phyloP scores from a whole-genome alignment of 805 yeast species.

The Myxozyma neotropica region DNA sequence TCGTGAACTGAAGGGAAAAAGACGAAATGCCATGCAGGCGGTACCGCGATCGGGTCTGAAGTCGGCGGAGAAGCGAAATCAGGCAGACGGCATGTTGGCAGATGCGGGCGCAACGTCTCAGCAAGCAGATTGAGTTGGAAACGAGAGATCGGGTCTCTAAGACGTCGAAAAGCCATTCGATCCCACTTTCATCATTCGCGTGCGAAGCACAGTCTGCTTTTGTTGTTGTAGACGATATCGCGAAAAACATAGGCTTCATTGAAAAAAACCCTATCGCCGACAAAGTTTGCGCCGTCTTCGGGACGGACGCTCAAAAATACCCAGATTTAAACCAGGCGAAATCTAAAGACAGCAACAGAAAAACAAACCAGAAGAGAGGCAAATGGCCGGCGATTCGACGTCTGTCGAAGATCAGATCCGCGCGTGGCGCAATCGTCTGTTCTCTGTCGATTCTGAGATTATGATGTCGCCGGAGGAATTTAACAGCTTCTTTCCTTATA shows the following conservation, averaged over 20 bases:
- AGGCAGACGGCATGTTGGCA: conserved; percentile 25
- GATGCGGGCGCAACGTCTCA: conserved; percentile 23
- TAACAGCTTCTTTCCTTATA: conserved; percentile 16
- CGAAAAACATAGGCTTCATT: too few species aligned
- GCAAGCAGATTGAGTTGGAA: conserved; percentile 17
- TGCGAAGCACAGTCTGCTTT: background rate
- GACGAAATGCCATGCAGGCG: conserved; percentile 30
- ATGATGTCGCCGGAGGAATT: conserved; percentile 22
- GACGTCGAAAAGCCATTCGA: background rate
- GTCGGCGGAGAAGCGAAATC: conserved; percentile 14
- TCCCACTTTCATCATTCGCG: background rate
- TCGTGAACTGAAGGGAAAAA: conserved; percentile 15
- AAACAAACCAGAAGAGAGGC: background rate
- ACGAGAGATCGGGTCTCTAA: conserved; percentile 21
- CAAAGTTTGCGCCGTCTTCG: too few species aligned
- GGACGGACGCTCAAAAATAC: background rate
- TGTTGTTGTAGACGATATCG: too few species aligned
- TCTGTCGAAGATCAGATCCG: conserved; percentile 6
- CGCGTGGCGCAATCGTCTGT: conserved; percentile 24
- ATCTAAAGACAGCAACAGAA: background rate
- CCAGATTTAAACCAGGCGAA: background rate
- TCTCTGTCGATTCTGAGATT: conserved; percentile 17
- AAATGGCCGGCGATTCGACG: background rate
- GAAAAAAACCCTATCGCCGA: too few species aligned
- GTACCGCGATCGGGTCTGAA: conserved; percentile 1